phyloP scores from a whole-genome alignment of 1,284 basidiomycete genomes.

The Cutaneotrichosporon dermatis region DNA sequence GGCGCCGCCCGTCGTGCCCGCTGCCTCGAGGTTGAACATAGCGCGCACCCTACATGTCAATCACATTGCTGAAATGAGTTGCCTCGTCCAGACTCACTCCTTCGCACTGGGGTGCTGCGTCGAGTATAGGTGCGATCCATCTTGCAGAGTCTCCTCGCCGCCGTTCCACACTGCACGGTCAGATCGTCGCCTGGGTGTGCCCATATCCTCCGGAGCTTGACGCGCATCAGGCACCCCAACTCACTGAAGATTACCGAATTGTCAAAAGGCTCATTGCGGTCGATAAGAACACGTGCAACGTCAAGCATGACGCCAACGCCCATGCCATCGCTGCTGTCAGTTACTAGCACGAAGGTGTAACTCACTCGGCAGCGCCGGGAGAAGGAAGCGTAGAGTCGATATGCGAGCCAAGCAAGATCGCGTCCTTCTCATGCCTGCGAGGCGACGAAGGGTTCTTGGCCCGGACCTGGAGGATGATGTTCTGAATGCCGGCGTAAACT shows the following conservation, averaged over 20 bases:
- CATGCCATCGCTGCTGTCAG: constrained; percentile 61
- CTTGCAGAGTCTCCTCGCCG: constrained; percentile 79
- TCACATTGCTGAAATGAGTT: no score
- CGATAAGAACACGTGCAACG: constrained; percentile 71
- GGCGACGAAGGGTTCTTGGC: constrained; percentile 35
- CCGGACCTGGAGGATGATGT: constrained; percentile 83
- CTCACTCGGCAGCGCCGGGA: constrained; percentile 73
- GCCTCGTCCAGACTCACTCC: constrained; percentile 54
- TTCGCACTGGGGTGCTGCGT: constrained; percentile 73
- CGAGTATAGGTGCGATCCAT: constrained; percentile 87
- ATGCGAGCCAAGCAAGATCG: constrained; percentile 84
- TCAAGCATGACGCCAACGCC: constrained; percentile 91
- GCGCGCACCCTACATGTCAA: constrained; percentile 63
- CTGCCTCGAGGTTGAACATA: constrained; percentile 58
- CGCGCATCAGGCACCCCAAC: constrained; percentile 35
- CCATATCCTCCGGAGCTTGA: no score
- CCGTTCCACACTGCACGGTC: constrained; percentile 77
- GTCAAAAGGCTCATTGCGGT: constrained; percentile 65
- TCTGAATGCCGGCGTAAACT: constrained; percentile 79
- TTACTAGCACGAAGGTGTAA: no score
- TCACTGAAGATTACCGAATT: constrained; percentile 80
- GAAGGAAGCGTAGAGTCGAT: constrained; percentile 64
- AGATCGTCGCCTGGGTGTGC: no score
- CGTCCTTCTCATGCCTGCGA: constrained; percentile 76
- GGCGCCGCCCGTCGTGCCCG: constrained; percentile 81